Evolutionary conservation across 2,329 filamentous ascomycete species (phyloP).

Genomic region (Beauveria asiatica): DNA sequence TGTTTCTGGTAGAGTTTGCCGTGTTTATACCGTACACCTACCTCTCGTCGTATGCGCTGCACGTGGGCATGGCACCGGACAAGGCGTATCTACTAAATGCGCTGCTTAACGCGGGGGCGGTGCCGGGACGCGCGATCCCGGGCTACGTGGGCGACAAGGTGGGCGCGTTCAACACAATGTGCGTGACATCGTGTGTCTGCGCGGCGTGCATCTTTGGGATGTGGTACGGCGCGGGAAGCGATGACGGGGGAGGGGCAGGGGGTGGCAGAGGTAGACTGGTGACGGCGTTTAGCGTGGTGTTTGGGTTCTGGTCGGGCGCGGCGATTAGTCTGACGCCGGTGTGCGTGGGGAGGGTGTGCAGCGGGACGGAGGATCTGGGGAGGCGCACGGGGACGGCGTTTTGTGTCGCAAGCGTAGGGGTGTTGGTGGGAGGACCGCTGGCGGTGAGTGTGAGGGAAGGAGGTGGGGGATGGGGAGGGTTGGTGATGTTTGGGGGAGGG

Average conservation of each 20-base stretch:
- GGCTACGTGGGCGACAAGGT: conserved; percentile 59
- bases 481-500: conserved; percentile 44
- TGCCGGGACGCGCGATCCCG: conserved; percentile 58
- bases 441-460: conserved; percentile 43
- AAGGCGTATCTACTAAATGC: conserved; percentile 61
- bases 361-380: conserved; percentile 55
- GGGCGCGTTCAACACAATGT: conserved; percentile 63
- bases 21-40: conserved; percentile 61
- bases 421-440: conserved; percentile 49
- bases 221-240: conserved; percentile 45
- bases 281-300: conserved; percentile 54
- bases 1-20: conserved; percentile 53
- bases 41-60: conserved; percentile 54
- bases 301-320: conserved; percentile 62
- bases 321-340: conserved; percentile 65
- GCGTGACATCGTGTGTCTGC: conserved; percentile 41
- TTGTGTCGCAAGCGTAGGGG: conserved; percentile 55
- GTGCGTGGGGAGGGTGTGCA: conserved; percentile 62
- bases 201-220: conserved; percentile 44
- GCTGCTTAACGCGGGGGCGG: conserved; percentile 60
- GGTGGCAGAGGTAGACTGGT: conserved; percentile 31
- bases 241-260: conserved; percentile 20
- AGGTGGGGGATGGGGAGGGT: conserved; percentile 40
- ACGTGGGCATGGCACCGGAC: conserved; percentile 40
- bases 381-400: conserved; percentile 63